phyloP scores from a whole-genome alignment of 1,139 yeast species.

The Candida tropicalis region DNA sequence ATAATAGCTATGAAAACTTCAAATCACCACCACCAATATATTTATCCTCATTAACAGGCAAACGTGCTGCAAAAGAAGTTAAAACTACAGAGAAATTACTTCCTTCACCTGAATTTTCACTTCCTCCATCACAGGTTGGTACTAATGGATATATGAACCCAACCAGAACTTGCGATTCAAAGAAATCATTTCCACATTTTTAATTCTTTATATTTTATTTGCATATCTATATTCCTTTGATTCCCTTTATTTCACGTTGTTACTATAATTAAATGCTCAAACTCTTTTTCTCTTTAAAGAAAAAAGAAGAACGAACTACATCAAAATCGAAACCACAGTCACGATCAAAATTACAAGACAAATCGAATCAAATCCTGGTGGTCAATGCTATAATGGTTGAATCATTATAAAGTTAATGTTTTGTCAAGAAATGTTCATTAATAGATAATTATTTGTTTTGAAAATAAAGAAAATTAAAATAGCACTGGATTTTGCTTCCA shows the following conservation, averaged over 20 bases:
- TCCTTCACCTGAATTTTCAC: background rate
- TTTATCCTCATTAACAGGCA: conserved; percentile 1
- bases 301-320: no score
- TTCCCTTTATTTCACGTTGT: background rate
- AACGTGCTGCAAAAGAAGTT: background rate
- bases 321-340: no score
- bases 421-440: no score
- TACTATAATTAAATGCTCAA: no score
- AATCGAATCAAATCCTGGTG: no score
- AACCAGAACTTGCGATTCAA: background rate
- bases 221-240: background rate
- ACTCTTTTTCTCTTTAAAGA: no score
- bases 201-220: background rate
- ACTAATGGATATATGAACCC: background rate
- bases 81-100: background rate
- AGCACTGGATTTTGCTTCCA: no score
- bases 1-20: background rate
- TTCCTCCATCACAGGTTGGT: background rate
- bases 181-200: background rate
- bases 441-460: no score
- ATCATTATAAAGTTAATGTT: no score
- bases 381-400: no score
- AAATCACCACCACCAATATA: conserved; percentile 8
- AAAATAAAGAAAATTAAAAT: no score
- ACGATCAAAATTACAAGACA: no score